Percentiles rank a stretch among this genome's conserved stretches.
These are phyloP conservation scores for Phialophora tarda DNA, from an alignment of 2,329 filamentous ascomycete genomes.

Conservation along the genomic window DNA sequence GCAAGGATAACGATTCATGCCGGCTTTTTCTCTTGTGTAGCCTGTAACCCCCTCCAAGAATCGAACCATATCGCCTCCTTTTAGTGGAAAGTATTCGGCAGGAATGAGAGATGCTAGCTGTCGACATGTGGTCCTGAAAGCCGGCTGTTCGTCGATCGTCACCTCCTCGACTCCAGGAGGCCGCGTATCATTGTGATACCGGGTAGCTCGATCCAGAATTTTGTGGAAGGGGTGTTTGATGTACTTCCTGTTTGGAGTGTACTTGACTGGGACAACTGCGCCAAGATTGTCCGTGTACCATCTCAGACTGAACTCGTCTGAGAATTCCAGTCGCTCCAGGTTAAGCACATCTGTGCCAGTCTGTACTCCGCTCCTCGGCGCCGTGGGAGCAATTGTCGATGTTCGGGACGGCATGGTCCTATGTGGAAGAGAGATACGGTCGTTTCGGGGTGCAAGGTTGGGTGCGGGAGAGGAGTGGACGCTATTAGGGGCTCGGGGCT, in stretches of 20 bases:
- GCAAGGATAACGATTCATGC: neutral
- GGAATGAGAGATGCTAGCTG: neutral
- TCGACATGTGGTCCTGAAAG: neutral
- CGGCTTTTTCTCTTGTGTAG: neutral
- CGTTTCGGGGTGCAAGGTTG: neutral
- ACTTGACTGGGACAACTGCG: neutral
- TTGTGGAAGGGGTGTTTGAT: neutral
- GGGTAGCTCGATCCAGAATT: neutral
- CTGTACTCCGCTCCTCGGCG: neutral
- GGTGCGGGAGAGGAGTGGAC: too few species aligned
- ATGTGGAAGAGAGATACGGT: neutral
- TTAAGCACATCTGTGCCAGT: neutral
- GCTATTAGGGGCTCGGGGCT: neutral
- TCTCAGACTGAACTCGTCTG: neutral
- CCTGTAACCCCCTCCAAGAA: neutral
- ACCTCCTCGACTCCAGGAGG: neutral
- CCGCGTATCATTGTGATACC: neutral
- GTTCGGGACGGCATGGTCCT: neutral
- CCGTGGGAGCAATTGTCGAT: neutral
- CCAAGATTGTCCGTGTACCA: neutral
- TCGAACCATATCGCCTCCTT: neutral
- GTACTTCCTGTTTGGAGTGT: neutral
- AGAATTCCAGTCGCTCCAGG: neutral
- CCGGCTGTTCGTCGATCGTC: neutral
- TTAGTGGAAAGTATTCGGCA: neutral